Conservation (phyloP, 2,329 filamentous ascomycete species). For the Verticillium isaacii region DNA sequence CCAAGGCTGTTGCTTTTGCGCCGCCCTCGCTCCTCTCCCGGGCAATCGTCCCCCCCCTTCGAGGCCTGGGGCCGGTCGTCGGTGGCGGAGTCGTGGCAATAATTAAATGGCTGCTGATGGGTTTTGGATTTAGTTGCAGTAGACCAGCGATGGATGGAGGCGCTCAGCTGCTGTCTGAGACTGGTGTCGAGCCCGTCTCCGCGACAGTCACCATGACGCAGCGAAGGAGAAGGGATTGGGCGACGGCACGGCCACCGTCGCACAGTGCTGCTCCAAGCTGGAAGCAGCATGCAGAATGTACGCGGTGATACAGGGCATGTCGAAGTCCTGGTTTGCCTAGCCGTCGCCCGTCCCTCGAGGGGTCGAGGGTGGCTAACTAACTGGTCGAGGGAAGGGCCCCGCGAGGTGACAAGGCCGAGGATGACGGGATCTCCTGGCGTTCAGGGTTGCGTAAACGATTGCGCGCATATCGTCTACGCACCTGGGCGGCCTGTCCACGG, state of each 20-base stretch:
- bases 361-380: neutral
- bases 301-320: neutral
- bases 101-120: neutral
- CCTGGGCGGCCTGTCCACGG: neutral
- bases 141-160: neutral
- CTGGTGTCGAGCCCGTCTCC: neutral
- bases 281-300: neutral
- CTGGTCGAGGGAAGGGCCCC: neutral
- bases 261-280: neutral
- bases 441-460: neutral
- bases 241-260: neutral
- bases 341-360: neutral
- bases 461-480: too few relatives aligned
- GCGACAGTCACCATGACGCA: neutral
- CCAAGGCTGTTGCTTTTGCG: neutral
- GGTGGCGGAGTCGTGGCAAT: neutral
- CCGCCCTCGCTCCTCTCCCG: neutral
- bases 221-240: neutral
- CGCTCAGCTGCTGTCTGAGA: neutral
- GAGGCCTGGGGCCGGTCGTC: neutral
- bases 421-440: neutral
- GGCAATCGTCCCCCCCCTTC: neutral
- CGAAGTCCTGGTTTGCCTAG: neutral
- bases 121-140: neutral
- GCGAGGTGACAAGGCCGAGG: neutral